Evolutionary conservation across 2,329 filamentous ascomycete species (phyloP).

Genomic region (Microsporum canis): DNA sequence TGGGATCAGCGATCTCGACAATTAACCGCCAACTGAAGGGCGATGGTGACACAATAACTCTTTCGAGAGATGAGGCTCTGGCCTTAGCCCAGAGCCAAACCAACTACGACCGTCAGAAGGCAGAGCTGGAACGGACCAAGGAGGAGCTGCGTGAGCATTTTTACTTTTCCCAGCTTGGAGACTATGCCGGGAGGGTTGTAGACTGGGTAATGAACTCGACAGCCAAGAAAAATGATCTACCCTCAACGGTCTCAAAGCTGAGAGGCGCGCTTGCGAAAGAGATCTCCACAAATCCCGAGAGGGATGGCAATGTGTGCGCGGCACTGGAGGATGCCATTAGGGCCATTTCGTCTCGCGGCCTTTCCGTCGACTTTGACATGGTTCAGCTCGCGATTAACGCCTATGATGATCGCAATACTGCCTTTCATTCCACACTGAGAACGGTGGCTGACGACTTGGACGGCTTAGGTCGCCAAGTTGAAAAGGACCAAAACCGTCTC

Average conservation of each 20-base stretch:
- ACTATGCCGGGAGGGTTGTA: background rate
- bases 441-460: background rate
- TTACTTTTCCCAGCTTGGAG: background rate
- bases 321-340: constrained; percentile 5
- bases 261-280: background rate
- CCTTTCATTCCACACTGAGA: constrained; percentile 7
- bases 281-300: background rate
- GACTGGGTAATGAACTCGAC: background rate
- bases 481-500: background rate
- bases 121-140: background rate
- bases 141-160: background rate
- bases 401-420: constrained; percentile 7
- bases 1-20: background rate
- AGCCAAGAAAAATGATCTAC: background rate
- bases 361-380: constrained; percentile 11
- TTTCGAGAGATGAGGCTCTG: constrained; percentile 75
- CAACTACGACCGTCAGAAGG: background rate
- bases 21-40: constrained; percentile 62
- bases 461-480: background rate
- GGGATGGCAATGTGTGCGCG: background rate
- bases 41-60: constrained; percentile 64
- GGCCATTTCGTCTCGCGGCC: background rate
- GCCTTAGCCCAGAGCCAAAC: constrained; percentile 18
- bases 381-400: constrained; percentile 10
- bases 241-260: background rate